These are phyloP conservation scores for Trifolium repens DNA, from an alignment of 306 rosid genomes.

Conservation along the genomic window DNA sequence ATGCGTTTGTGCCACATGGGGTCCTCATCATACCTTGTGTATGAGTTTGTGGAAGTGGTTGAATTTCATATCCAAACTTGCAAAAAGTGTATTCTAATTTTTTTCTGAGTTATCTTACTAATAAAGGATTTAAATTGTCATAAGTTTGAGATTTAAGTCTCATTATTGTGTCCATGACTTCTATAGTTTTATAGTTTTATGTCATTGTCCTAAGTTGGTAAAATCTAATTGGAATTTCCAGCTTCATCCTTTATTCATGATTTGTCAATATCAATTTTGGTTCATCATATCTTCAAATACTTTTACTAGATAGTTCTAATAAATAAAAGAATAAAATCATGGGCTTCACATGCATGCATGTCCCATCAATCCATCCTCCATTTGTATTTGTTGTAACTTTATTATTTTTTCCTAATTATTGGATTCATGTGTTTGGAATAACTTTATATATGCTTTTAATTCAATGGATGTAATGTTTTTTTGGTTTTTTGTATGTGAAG, in stretches of 20 bases:
- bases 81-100: slow-evolving; percentile 44
- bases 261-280: slow-evolving; percentile 40
- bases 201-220: slow-evolving; percentile 47
- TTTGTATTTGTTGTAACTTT: slow-evolving; percentile 24
- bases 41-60: slow-evolving; percentile 47
- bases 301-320: slow-evolving; percentile 37
- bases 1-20: slow-evolving; percentile 44
- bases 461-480: slow-evolving; percentile 35
- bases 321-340: slow-evolving; percentile 24
- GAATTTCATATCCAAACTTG: slow-evolving; percentile 32
- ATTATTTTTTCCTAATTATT: background rate
- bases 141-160: slow-evolving; percentile 34
- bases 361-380: slow-evolving; percentile 45
- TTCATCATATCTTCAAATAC: slow-evolving; percentile 29
- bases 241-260: slow-evolving; percentile 20
- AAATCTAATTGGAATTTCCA: slow-evolving; percentile 34
- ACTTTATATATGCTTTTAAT: slow-evolving; percentile 36
- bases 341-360: slow-evolving; percentile 51
- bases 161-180: slow-evolving; percentile 36
- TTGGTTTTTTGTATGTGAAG: slow-evolving; percentile 44
- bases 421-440: slow-evolving; percentile 43
- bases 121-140: background rate
- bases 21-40: slow-evolving; percentile 38
- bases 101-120: background rate
- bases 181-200: background rate